Conservation (phyloP, 2,329 filamentous ascomycete species). For the Fusarium tjaetaba region DNA sequence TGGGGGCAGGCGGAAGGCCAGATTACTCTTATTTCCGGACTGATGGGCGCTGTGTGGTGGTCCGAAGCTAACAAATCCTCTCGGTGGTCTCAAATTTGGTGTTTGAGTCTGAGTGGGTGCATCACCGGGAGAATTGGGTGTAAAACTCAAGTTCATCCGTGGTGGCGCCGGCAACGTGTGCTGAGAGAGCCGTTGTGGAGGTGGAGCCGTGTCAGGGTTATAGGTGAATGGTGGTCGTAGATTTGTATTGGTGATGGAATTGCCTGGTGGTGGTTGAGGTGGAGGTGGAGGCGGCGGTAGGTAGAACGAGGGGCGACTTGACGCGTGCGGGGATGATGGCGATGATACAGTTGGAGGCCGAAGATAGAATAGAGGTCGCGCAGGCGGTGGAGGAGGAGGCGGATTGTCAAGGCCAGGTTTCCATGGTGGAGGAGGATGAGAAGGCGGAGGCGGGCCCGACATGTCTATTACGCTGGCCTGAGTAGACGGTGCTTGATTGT, state of each 20-base stretch:
- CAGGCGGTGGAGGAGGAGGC: background rate
- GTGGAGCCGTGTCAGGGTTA: conserved; percentile 6
- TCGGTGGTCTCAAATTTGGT: background rate
- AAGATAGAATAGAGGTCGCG: background rate
- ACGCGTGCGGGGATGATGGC: conserved; percentile 1
- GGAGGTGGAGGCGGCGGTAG: conserved; percentile 22
- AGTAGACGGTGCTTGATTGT: conserved; percentile 44
- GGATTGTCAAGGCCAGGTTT: conserved; percentile 3
- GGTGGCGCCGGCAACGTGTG: conserved; percentile 10
- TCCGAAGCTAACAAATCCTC: background rate
- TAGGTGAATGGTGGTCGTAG: conserved; percentile 16
- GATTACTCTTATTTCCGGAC: background rate
- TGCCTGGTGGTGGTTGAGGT: conserved; percentile 19
- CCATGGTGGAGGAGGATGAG: conserved; percentile 19
- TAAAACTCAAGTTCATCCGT: background rate
- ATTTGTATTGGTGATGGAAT: conserved; percentile 13
- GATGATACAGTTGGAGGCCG: conserved; percentile 10
- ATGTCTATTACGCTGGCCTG: conserved; percentile 40
- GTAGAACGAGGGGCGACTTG: conserved; percentile 1
- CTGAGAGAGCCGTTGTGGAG: conserved; percentile 3
- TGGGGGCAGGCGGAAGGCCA: background rate
- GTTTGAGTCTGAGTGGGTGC: background rate
- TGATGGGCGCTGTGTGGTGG: background rate
- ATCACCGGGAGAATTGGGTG: background rate
- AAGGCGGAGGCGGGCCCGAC: conserved; percentile 34